Conservation (phyloP, 805 yeast genomes). For the Saccharomyces jurei region DNA sequence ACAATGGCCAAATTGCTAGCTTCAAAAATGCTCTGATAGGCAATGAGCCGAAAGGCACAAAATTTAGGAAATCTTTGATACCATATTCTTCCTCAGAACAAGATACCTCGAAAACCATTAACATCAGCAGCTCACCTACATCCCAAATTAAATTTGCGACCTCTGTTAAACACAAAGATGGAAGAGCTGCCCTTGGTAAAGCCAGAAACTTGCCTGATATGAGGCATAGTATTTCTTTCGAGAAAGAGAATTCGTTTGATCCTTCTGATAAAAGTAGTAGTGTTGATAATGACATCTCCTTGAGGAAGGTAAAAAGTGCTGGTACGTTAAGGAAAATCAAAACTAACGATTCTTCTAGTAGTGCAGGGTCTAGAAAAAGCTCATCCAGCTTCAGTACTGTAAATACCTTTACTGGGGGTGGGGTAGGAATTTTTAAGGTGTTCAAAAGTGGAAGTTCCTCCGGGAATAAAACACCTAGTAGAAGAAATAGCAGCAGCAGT, state of each 20-base stretch:
- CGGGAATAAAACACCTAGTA: constrained; percentile 15
- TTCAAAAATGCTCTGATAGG: not conserved
- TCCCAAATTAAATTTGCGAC: constrained; percentile 24
- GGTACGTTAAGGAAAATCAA: constrained; percentile 10
- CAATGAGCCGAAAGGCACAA: constrained; percentile 1
- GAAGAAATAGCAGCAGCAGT: constrained; percentile 14
- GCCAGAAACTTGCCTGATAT: constrained; percentile 2
- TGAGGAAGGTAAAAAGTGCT: constrained; percentile 22
- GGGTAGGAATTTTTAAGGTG: constrained; percentile 12
- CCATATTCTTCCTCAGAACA: not conserved
- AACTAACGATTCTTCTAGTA: constrained; percentile 11
- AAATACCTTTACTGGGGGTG: not conserved
- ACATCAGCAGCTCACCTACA: constrained; percentile 2
- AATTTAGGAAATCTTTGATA: not conserved
- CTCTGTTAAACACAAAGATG: constrained; percentile 17
- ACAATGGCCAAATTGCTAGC: not conserved
- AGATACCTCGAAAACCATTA: not conserved
- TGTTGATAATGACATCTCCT: constrained; percentile 2
- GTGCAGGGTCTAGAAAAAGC: constrained; percentile 1
- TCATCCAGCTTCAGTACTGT: constrained; percentile 4
- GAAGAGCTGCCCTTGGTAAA: constrained; percentile 15
- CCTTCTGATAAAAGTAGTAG: not conserved
- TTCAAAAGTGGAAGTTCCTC: constrained; percentile 10
- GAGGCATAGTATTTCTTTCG: not conserved
- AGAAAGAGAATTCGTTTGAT: not conserved